Conservation (phyloP, 805 yeast species). For the Wickerhamomyces strasburgensis region DNA sequence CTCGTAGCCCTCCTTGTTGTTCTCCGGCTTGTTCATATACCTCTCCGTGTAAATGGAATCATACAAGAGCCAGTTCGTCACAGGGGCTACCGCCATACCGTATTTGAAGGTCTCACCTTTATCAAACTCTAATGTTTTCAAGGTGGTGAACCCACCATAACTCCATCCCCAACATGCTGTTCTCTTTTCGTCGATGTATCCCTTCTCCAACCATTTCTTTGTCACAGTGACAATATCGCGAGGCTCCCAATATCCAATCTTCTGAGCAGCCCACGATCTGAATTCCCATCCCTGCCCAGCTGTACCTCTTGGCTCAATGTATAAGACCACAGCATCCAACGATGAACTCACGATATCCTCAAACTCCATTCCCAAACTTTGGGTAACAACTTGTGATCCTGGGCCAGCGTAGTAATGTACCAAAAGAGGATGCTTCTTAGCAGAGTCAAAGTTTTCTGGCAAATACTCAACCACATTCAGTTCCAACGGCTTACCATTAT, state of each 20-base stretch:
- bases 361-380: constrained; percentile 56
- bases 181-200: constrained; percentile 57
- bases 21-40: constrained; percentile 80
- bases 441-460: constrained; percentile 67
- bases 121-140: constrained; percentile 84
- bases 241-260: constrained; percentile 80
- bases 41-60: constrained; percentile 95
- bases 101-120: constrained; percentile 67
- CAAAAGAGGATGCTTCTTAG: constrained; percentile 63
- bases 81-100: constrained; percentile 98
- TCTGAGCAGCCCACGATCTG: constrained; percentile 74
- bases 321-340: constrained; percentile 77
- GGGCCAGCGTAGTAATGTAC: constrained; percentile 98
- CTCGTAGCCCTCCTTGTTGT: constrained; percentile 61
- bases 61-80: constrained; percentile 87
- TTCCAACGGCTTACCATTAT: constrained; percentile 37
- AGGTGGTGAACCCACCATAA: constrained; percentile 90
- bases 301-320: constrained; percentile 97
- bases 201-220: constrained; percentile 39
- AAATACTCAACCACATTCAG: constrained; percentile 70
- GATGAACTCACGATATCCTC: constrained; percentile 73
- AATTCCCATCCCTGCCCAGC: constrained; percentile 79
- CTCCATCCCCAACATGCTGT: constrained; percentile 98
- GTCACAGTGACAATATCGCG: constrained; percentile 84
- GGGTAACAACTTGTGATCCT: constrained; percentile 76